Evolutionary conservation across 1,284 basidiomycete genomes (phyloP), one percentile per base, ranked within the genome.

Genomic region (Schizopora paradoxa): DNA sequence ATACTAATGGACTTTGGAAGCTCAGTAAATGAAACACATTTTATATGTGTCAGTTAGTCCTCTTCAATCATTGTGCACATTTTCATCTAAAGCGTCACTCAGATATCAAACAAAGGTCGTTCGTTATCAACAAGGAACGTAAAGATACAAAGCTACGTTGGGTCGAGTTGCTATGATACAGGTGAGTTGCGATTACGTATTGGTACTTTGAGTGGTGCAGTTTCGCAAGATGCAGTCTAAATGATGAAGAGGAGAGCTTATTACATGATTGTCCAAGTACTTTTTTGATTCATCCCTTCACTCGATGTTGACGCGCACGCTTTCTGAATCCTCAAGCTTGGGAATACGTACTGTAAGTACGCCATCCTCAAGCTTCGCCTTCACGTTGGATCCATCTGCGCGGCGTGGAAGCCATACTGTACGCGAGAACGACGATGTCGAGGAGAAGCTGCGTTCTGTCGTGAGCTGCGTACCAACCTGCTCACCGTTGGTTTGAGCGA

Each of bases 1-100:
- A 73, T 19, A 75, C 73, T 43, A 84, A 86, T 55, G 86, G 86
- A 0, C 66, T 78, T 58, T 94, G 90, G 90, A 79, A 69, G 57
- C 63, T 91, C 42, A 67, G 70, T 23, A 57, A 57, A 28, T 64
- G 51, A 59, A 27, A 18, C 25, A 22, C 8, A 10, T 8, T 6
- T 5, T 33, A 34, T 11, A 23, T 25, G 29, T 35, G 18, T 41
- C 27, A n/a, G 14, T 28, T 16, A n/a, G n/a, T 28, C n/a, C 34
- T 41, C 6, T 35, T 14, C 33, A 14, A 18, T 14, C n/a, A 8
- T 29, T 29, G 8, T 29, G 28, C n/a, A 29, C 8, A 35, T 35
- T 35, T 35, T 14, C 19, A 35, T 35, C 19, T 35, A 14, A 35
- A 18, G 19, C n/a, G n/a, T 35, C 33, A 35, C n/a, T n/a, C n/a